phyloP scores from a whole-genome alignment of 1,139 yeast species.

The Geotrichum carabidarum region DNA sequence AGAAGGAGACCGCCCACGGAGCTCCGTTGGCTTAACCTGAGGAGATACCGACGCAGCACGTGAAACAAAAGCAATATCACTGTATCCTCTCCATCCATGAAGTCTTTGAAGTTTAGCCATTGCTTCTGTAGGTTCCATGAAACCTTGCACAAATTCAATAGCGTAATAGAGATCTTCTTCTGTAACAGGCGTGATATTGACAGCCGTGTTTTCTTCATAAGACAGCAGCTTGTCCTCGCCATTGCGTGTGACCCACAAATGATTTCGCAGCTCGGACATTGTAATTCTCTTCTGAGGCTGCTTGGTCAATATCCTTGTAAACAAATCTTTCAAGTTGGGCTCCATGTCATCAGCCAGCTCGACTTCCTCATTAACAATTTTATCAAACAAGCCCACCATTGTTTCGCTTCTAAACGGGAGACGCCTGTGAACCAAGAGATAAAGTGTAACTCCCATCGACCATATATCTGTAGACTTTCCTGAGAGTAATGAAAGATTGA shows the following conservation, averaged over 20 bases:
- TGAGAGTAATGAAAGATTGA: slow-evolving; percentile 49
- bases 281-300: slow-evolving; percentile 52
- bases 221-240: slow-evolving; percentile 39
- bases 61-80: slow-evolving; percentile 7
- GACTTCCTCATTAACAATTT: slow-evolving; percentile 31
- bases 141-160: slow-evolving; percentile 35
- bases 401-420: slow-evolving; percentile 40
- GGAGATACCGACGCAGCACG: slow-evolving; percentile 11
- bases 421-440: slow-evolving; percentile 37
- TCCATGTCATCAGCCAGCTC: slow-evolving; percentile 21
- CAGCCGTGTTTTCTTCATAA: slow-evolving; percentile 39
- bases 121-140: slow-evolving; percentile 28
- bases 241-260: slow-evolving; percentile 50
- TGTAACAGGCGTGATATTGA: slow-evolving; percentile 34
- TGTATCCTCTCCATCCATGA: slow-evolving; percentile 33
- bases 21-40: slow-evolving; percentile 5
- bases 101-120: slow-evolving; percentile 28
- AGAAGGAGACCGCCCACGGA: slow-evolving; percentile 10
- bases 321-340: slow-evolving; percentile 27
- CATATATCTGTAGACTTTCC: slow-evolving; percentile 72
- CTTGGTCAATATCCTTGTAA: slow-evolving; percentile 41
- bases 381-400: slow-evolving; percentile 48
- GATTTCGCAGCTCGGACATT: slow-evolving; percentile 51
- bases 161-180: slow-evolving; percentile 40
- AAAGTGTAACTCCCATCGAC: slow-evolving; percentile 69